A percentile compares a stretch with the other conserved stretches of the same genome.
Conservation (phyloP, 129 eudicot species). For the Mikania micrantha region DNA sequence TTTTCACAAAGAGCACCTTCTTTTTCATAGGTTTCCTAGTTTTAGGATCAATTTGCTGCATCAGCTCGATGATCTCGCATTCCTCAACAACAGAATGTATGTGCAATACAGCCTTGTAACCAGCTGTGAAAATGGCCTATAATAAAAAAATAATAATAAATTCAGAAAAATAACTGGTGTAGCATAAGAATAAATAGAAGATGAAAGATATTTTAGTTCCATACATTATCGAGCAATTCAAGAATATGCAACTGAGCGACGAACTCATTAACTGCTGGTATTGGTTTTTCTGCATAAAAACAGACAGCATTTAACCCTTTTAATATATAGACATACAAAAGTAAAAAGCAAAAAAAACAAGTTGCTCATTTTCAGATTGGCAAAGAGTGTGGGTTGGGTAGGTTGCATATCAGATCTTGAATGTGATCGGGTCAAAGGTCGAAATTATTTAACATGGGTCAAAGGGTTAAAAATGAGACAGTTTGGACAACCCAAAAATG, state of each 20-base stretch:
- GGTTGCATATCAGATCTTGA: not conserved
- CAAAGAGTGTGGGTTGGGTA: not conserved
- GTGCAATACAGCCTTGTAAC: conserved; percentile 94
- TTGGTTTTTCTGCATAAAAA: conserved; percentile 61
- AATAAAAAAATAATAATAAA: not conserved
- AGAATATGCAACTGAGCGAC: conserved; percentile 83
- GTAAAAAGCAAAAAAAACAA: not conserved
- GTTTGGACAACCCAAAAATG: not conserved
- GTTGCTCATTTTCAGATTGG: not conserved
- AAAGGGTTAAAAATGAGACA: not conserved
- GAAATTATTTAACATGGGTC: not conserved
- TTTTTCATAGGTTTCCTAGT: conserved; percentile 73
- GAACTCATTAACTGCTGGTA: conserved; percentile 68
- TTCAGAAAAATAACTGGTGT: not conserved
- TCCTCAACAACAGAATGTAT: conserved; percentile 91
- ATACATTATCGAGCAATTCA: conserved; percentile 86
- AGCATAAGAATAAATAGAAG: not conserved
- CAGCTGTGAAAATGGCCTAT: conserved; percentile 94
- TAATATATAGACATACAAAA: not conserved
- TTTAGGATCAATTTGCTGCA: conserved; percentile 76
- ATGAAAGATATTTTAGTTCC: not conserved
- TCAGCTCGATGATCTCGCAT: conserved; percentile 89
- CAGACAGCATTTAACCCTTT: not conserved
- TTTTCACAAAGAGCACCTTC: conserved; percentile 83
- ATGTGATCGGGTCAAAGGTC: not conserved